These are phyloP conservation scores for Ogataea hybrid DNA, from an alignment of 1,139 yeast species.

Conservation along the genomic window DNA sequence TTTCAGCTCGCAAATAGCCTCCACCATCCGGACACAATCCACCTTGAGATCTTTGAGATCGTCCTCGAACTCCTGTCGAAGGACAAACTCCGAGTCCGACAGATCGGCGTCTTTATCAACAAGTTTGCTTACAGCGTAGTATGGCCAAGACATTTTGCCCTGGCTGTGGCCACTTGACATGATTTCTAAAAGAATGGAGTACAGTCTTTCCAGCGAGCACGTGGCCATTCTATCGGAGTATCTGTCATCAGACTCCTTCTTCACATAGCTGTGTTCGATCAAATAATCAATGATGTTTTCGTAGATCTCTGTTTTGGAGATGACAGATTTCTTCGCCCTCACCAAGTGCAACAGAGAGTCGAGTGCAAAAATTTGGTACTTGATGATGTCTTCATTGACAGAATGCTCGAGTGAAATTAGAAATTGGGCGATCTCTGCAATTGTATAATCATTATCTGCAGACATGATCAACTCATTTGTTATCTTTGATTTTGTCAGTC, in stretches of 20 bases:
- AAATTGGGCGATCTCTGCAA: slow-evolving; percentile 33
- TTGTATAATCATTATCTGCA: slow-evolving; percentile 26
- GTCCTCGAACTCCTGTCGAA: slow-evolving; percentile 52
- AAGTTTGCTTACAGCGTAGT: slow-evolving; percentile 35
- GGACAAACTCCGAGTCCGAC: slow-evolving; percentile 32
- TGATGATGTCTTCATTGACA: slow-evolving; percentile 37
- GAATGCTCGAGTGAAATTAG: slow-evolving; percentile 29
- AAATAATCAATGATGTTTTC: slow-evolving; percentile 51
- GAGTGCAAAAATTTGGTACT: slow-evolving; percentile 60
- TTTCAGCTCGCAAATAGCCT: slow-evolving; percentile 26
- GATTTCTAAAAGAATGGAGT: slow-evolving; percentile 61
- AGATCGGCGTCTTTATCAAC: slow-evolving; percentile 23
- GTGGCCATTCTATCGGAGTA: slow-evolving; percentile 38
- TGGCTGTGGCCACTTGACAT: slow-evolving; percentile 38
- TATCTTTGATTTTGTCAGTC: slow-evolving; percentile 71
- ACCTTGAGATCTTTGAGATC: slow-evolving; percentile 47
- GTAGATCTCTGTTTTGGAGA: slow-evolving; percentile 37
- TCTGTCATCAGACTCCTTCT: slow-evolving; percentile 25
- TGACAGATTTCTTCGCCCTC: slow-evolving; percentile 42
- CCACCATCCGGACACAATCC: slow-evolving; percentile 51
- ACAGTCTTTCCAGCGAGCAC: slow-evolving; percentile 56
- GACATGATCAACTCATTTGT: slow-evolving; percentile 47
- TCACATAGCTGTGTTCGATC: slow-evolving; percentile 57
- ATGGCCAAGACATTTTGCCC: slow-evolving; percentile 61
- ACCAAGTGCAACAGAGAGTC: slow-evolving; percentile 64